Conservation (phyloP, 2,329 filamentous ascomycete species). For the Bertia moriformis region DNA sequence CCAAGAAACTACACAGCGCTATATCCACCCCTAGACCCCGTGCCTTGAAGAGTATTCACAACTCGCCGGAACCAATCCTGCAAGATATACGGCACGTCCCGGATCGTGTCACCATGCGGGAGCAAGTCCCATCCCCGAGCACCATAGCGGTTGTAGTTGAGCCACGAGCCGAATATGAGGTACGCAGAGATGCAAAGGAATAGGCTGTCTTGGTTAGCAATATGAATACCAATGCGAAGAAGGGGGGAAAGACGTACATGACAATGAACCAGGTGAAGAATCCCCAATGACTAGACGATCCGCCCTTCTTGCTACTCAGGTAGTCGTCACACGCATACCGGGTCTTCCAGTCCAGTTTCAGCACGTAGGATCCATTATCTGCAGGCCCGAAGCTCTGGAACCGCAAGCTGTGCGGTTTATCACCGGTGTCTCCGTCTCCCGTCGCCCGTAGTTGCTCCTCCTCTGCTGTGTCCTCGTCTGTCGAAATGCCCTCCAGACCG, state of each 20-base stretch:
- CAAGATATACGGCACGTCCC: constrained; percentile 80
- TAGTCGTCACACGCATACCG: constrained; percentile 45
- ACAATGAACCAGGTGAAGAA: constrained; percentile 97
- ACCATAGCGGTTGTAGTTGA: constrained; percentile 95
- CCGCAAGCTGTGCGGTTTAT: constrained; percentile 23
- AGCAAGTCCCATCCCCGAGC: constrained; percentile 89
- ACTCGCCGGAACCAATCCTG: constrained; percentile 76
- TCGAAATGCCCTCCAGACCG: constrained; percentile 31
- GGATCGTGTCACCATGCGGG: constrained; percentile 80
- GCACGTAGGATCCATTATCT: constrained; percentile 34
- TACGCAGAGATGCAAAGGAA: constrained; percentile 80
- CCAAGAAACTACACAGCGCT: constrained; percentile 75
- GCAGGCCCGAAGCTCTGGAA: constrained; percentile 55
- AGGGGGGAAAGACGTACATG: constrained; percentile 48
- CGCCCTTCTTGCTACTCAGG: constrained; percentile 16
- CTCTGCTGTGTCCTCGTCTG: constrained; percentile 12
- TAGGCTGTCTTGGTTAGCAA: constrained; percentile 32
- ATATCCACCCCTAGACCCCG: constrained; percentile 77
- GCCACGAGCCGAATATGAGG: constrained; percentile 94
- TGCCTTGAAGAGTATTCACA: constrained; percentile 70
- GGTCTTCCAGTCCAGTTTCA: constrained; percentile 73
- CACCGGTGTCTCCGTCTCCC: constrained; percentile 21
- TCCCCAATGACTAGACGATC: constrained; percentile 56
- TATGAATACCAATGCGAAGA: constrained; percentile 1
- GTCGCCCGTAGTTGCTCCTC: constrained; percentile 7